These are phyloP conservation scores for Pyropia yezoensis DNA, from an alignment of 23 red algal species.

Conservation along the genomic window DNA sequence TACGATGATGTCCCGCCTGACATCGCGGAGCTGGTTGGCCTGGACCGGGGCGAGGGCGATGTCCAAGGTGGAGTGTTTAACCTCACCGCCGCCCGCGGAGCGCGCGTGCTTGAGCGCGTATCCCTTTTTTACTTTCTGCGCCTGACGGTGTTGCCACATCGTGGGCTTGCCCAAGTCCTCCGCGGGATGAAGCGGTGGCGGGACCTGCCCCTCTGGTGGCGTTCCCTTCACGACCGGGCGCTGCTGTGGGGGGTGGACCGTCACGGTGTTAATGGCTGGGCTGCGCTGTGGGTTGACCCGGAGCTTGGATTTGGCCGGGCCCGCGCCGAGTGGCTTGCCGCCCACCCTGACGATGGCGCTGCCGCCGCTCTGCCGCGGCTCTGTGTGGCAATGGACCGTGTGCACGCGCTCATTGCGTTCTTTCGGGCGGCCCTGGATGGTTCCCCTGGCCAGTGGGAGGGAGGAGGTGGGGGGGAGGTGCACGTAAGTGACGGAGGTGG, in stretches of 20 bases:
- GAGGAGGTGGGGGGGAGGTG: no score
- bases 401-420: conserved; percentile 24
- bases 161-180: conserved; percentile 24
- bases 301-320: conserved; percentile 58
- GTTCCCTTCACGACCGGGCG: conserved; percentile 55
- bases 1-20: no score
- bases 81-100: conserved; percentile 32
- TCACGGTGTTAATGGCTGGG: conserved; percentile 78
- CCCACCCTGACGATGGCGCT: conserved; percentile 13
- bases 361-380: conserved; percentile 24
- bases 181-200: conserved; percentile 36
- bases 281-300: conserved; percentile 48
- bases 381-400: conserved; percentile 24
- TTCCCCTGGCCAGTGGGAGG: neutral
- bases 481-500: no score
- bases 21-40: no score
- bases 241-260: conserved; percentile 79
- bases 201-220: conserved; percentile 87
- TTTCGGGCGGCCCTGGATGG: conserved; percentile 35
- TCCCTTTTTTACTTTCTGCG: conserved; percentile 68
- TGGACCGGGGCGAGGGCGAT: no score
- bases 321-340: conserved; percentile 17
- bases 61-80: no score
- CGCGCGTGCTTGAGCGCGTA: conserved; percentile 62
- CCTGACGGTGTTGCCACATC: conserved; percentile 44